phyloP scores from a whole-genome alignment of 2,329 filamentous ascomycete genomes.

The Aspergillus fructus region DNA sequence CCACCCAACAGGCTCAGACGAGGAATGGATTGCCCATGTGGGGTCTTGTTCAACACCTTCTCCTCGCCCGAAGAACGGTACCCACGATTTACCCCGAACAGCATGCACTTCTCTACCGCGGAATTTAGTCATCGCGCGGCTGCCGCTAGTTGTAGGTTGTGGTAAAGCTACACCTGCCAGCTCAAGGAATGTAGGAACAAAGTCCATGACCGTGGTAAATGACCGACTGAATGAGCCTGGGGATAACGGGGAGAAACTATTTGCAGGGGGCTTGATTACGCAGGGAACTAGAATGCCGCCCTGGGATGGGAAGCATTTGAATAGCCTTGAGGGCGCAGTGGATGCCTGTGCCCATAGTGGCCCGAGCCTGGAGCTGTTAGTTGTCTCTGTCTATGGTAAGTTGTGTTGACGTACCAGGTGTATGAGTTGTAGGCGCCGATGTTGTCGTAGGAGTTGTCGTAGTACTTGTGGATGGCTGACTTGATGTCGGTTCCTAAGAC shows the following conservation, averaged over 20 bases:
- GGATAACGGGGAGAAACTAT: neutral
- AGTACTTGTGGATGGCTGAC: neutral
- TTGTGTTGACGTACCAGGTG: neutral
- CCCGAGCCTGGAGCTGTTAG: neutral
- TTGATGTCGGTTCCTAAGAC: neutral
- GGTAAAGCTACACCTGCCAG: neutral
- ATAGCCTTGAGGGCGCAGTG: neutral
- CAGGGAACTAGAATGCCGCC: neutral
- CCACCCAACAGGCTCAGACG: neutral
- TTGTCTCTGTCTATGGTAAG: too few species aligned
- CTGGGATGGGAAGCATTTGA: neutral
- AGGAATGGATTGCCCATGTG: neutral
- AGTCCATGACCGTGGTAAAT: slow-evolving; percentile 1
- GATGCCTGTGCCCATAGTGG: slow-evolving; percentile 1
- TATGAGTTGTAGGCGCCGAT: neutral
- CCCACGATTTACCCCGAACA: neutral
- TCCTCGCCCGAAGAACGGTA: neutral
- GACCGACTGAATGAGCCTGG: neutral
- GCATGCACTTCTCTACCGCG: neutral
- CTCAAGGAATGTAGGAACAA: neutral
- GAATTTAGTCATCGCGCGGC: neutral
- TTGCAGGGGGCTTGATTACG: neutral
- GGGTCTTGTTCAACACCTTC: neutral
- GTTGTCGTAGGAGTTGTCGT: neutral
- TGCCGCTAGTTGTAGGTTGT: neutral